A percentile compares a stretch with the other conserved stretches of the same genome.
phyloP scores from a whole-genome alignment of 805 yeast genomes.

The Wickerhamiella qilinensis region DNA sequence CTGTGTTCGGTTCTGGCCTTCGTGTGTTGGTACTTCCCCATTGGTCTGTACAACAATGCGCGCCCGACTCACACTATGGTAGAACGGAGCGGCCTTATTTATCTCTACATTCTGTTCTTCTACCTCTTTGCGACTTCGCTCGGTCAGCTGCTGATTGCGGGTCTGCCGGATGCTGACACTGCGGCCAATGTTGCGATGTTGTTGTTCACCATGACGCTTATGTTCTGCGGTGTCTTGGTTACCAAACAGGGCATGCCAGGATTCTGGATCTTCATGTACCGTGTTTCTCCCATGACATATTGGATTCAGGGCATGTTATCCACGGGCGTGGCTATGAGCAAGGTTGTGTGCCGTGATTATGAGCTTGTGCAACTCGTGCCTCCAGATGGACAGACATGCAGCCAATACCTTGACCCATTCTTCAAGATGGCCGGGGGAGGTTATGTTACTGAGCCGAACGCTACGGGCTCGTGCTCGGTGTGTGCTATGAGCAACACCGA shows the following conservation, averaged over 20 bases:
- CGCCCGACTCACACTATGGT: constrained; percentile 28
- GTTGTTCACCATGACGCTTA: constrained; percentile 38
- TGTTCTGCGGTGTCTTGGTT: constrained; percentile 59
- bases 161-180: constrained; percentile 49
- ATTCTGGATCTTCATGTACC: constrained; percentile 76
- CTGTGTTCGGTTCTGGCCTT: constrained; percentile 35
- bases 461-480: constrained; percentile 27
- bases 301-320: constrained; percentile 41
- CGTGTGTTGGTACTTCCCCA: constrained; percentile 37
- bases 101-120: constrained; percentile 34
- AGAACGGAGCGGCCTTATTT: constrained; percentile 36
- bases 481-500: constrained; percentile 27
- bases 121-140: constrained; percentile 35
- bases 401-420: constrained; percentile 32
- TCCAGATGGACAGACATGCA: constrained; percentile 50
- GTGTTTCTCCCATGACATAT: constrained; percentile 55
- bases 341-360: constrained; percentile 30
- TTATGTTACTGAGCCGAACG: constrained; percentile 37
- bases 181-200: constrained; percentile 46
- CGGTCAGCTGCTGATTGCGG: constrained; percentile 38
- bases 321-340: constrained; percentile 32
- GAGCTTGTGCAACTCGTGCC: constrained; percentile 40
- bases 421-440: constrained; percentile 34
- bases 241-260: constrained; percentile 46
- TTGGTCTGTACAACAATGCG: constrained; percentile 28